phyloP scores from a whole-genome alignment of 1,284 basidiomycete genomes.

The Inonotus obliquus region DNA sequence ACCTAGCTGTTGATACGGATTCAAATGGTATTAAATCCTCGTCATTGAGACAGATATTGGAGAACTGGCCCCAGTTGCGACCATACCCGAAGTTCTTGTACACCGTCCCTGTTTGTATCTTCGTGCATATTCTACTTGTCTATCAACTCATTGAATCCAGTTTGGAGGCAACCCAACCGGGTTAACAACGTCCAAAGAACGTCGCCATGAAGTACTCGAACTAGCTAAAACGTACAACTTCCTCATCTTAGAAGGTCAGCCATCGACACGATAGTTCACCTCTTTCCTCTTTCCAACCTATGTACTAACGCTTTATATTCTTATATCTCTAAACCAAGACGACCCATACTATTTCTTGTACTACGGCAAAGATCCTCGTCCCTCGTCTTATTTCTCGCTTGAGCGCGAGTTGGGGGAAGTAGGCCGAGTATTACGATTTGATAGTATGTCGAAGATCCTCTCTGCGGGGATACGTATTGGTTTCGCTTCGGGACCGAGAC shows the following conservation, averaged over 20 bases:
- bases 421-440: constrained; percentile 82
- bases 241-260: constrained; percentile 78
- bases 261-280: no score
- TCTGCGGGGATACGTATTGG: constrained; percentile 81
- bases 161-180: constrained; percentile 85
- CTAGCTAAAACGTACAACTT: constrained; percentile 76
- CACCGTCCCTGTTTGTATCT: constrained; percentile 62
- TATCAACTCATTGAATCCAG: constrained; percentile 32
- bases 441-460: constrained; percentile 85
- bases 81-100: constrained; percentile 81
- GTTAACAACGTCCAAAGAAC: constrained; percentile 65
- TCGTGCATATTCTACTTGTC: neutral
- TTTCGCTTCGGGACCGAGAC: constrained; percentile 76
- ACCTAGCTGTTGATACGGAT: constrained; percentile 79
- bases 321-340: constrained; percentile 37
- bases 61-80: constrained; percentile 71
- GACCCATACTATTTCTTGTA: constrained; percentile 79
- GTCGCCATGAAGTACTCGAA: constrained; percentile 74
- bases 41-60: constrained; percentile 62
- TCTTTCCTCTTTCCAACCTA: neutral
- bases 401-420: constrained; percentile 54
- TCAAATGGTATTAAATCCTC: constrained; percentile 66
- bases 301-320: neutral
- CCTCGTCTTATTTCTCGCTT: constrained; percentile 75
- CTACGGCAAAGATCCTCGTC: constrained; percentile 58